Conservation (phyloP, 345 rosid genomes). For the Lepidium sativum region DNA sequence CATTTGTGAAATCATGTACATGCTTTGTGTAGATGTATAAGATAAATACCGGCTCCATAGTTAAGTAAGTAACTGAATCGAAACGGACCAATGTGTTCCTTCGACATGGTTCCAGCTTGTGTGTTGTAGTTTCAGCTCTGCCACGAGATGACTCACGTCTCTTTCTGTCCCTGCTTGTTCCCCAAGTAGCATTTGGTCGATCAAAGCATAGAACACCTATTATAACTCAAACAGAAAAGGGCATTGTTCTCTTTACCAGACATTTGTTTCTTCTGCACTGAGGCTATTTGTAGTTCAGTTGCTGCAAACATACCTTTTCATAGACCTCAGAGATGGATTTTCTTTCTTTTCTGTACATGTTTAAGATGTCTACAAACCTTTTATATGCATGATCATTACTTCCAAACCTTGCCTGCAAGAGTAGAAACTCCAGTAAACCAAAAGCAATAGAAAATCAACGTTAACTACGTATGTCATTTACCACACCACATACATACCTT, state of each 20-base stretch:
- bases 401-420: no score
- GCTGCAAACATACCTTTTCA: constrained; percentile 58
- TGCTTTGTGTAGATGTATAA: not conserved
- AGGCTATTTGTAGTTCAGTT: not conserved
- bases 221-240: not conserved
- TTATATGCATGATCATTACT: constrained; percentile 4
- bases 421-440: not conserved
- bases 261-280: not conserved
- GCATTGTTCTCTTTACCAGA: not conserved
- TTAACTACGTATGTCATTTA: not conserved
- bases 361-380: constrained; percentile 75
- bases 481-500: constrained; percentile 36
- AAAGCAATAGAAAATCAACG: not conserved
- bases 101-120: constrained; percentile 87
- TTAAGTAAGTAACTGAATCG: constrained; percentile 75
- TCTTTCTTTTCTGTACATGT: constrained; percentile 70
- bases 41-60: constrained; percentile 71
- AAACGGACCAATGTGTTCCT: constrained; percentile 74
- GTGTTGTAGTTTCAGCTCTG: constrained; percentile 54
- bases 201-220: constrained; percentile 67
- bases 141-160: constrained; percentile 51
- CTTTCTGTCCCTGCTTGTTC: constrained; percentile 41
- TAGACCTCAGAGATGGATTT: constrained; percentile 76
- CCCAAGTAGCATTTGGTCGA: constrained; percentile 82
- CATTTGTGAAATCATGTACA: not conserved